A percentile compares a stretch with the other conserved stretches of the same genome.
phyloP scores from a whole-genome alignment of 148 eudicot genomes.

The Diospyros lotus region DNA sequence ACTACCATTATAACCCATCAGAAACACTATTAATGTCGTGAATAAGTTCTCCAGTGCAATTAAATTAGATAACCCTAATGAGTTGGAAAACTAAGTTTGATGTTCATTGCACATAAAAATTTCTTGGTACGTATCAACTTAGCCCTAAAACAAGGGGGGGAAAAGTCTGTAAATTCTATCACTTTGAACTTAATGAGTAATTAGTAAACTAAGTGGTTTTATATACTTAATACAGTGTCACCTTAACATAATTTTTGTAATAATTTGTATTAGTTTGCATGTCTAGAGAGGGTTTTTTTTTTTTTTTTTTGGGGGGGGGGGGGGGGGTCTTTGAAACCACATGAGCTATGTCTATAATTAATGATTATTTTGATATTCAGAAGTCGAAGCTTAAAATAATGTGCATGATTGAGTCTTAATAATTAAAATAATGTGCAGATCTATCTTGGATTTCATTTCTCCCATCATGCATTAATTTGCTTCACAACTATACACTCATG shows the following conservation, averaged over 20 bases:
- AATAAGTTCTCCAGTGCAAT: no score
- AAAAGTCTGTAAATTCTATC: background rate
- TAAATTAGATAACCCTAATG: no score
- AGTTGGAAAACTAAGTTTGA: no score
- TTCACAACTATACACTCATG: no score
- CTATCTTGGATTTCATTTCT: slow-evolving; percentile 24
- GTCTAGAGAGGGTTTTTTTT: background rate
- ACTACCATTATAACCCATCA: no score
- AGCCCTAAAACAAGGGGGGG: background rate
- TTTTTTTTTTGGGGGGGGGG: background rate
- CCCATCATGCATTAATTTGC: background rate
- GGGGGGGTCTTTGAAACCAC: slow-evolving; percentile 21
- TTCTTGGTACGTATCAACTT: no score
- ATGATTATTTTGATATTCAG: slow-evolving; percentile 2
- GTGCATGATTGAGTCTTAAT: slow-evolving; percentile 24
- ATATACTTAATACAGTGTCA: background rate
- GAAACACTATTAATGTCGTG: no score
- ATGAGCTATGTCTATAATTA: slow-evolving; percentile 17
- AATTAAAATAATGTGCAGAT: background rate
- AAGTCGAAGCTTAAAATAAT: slow-evolving; percentile 4
- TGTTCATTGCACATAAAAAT: no score
- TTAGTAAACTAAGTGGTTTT: no score
- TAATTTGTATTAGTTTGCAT: background rate
- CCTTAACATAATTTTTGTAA: slow-evolving; percentile 1
- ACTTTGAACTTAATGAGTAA: background rate